phyloP scores from a whole-genome alignment of 805 yeast genomes.

The Hanseniaspora hatyaiensis region DNA sequence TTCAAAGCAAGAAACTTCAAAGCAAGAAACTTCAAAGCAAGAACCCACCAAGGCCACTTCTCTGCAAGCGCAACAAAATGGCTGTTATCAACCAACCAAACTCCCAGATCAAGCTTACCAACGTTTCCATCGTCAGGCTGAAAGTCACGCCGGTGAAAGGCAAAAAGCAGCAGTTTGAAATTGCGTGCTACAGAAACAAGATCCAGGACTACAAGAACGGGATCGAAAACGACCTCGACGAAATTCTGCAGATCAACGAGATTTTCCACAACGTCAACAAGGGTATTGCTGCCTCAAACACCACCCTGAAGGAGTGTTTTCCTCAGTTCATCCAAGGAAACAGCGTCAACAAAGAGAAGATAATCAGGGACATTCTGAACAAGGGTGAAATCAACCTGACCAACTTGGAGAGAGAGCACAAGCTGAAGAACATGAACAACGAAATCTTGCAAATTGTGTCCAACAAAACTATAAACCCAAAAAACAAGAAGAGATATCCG shows the following conservation, averaged over 20 bases:
- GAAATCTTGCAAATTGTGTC: constrained; percentile 75
- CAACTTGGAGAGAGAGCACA: constrained; percentile 79
- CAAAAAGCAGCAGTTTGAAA: constrained; percentile 83
- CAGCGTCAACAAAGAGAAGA: constrained; percentile 59
- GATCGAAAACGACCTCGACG: constrained; percentile 80
- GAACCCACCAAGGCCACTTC: too few relatives aligned
- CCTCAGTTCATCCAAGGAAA: constrained; percentile 29
- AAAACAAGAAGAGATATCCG: constrained; percentile 79
- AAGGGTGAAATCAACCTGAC: constrained; percentile 92
- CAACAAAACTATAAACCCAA: constrained; percentile 85
- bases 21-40: not conserved
- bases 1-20: too few relatives aligned
- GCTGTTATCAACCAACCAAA: constrained; percentile 66
- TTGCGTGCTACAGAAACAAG: constrained; percentile 93
- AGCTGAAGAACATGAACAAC: constrained; percentile 59
- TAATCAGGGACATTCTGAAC: constrained; percentile 67
- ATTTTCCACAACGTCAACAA: constrained; percentile 87
- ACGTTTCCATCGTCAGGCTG: constrained; percentile 85
- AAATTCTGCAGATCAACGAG: constrained; percentile 91
- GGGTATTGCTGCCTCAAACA: constrained; percentile 84
- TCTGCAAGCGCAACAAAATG: not conserved
- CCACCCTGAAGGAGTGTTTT: constrained; percentile 51
- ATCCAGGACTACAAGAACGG: constrained; percentile 79
- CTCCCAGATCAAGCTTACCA: constrained; percentile 79
- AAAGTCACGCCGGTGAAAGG: constrained; percentile 36